A percentile compares a stretch with the other conserved stretches of the same genome.
phyloP scores from a whole-genome alignment of 257 asterid species.

The Thymus quinquecostatus region DNA sequence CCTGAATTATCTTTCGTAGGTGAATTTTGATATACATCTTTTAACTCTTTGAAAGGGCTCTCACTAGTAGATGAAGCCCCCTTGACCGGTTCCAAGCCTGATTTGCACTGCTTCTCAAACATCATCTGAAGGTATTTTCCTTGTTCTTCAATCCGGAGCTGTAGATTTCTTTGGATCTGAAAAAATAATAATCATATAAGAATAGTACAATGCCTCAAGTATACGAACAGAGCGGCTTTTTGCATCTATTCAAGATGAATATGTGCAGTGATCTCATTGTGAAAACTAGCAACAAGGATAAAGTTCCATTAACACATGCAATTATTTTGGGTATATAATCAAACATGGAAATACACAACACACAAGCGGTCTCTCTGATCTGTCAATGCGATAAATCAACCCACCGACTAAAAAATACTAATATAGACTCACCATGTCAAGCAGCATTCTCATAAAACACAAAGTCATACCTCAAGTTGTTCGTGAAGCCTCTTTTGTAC shows the following conservation, averaged over 20 bases:
- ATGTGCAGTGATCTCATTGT: too few relatives aligned
- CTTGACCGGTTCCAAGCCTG: conserved; percentile 56
- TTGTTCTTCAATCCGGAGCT: conserved; percentile 94
- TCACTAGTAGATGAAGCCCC: conserved; percentile 54
- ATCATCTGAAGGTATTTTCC: conserved; percentile 81
- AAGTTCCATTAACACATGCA: not conserved
- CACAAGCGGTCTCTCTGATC: not conserved
- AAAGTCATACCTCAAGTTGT: conserved; percentile 81
- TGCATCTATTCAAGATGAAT: not conserved
- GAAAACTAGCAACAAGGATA: not conserved
- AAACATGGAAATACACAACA: not conserved
- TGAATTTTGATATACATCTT: conserved; percentile 40
- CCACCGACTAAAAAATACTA: not conserved
- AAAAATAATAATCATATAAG: conserved; percentile 23
- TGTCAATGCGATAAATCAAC: conserved; percentile 4
- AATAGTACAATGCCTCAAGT: not conserved
- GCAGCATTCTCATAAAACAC: conserved; percentile 15
- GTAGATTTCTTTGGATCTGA: conserved; percentile 94
- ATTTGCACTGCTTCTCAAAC: conserved; percentile 89
- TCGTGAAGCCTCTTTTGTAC: conserved; percentile 98
- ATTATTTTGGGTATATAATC: conserved; percentile 12
- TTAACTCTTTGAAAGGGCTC: conserved; percentile 39
- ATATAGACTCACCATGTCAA: not conserved
- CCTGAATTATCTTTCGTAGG: conserved; percentile 36
- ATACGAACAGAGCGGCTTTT: not conserved